These are phyloP conservation scores for Saccharum officinarum DNA, from an alignment of 176 grass and related monocot genomes.

Conservation along the genomic window DNA sequence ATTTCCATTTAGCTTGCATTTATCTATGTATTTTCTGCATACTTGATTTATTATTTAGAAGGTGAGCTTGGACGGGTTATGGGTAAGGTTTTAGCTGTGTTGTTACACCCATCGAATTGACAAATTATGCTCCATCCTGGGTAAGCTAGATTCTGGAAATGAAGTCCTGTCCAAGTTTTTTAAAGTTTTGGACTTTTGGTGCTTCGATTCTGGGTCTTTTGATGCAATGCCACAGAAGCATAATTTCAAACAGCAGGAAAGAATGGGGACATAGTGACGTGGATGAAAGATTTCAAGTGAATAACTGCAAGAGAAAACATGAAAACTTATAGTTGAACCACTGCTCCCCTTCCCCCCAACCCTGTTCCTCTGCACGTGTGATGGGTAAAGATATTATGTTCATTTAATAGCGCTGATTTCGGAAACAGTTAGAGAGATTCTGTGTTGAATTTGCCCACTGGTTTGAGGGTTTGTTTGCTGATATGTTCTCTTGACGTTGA, in stretches of 20 bases:
- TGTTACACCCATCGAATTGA: not conserved
- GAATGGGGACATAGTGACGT: not conserved
- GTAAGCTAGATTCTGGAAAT: not conserved
- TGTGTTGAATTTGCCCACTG: not conserved
- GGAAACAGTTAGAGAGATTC: not conserved
- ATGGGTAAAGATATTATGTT: not conserved
- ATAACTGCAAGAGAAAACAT: not conserved
- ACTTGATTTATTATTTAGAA: not conserved
- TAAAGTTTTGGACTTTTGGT: not conserved
- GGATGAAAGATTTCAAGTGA: not conserved
- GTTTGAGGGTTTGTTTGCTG: not conserved
- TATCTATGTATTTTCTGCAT: not conserved
- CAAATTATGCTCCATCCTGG: not conserved
- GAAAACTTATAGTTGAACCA: not conserved
- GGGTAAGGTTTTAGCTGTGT: not conserved
- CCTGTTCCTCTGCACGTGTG: not conserved
- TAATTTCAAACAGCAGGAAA: not conserved
- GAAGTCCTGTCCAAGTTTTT: not conserved
- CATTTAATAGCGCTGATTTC: not conserved
- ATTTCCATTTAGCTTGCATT: constrained; percentile 9
- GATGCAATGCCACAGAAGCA: not conserved
- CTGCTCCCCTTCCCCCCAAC: not conserved
- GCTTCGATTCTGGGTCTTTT: not conserved
- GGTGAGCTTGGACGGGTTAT: not conserved
- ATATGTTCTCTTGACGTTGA: not conserved